Evolutionary conservation across 257 asterid genomes (phyloP), one percentile per base, ranked within the genome.

Genomic region (Galeopsis tetrahit): DNA sequence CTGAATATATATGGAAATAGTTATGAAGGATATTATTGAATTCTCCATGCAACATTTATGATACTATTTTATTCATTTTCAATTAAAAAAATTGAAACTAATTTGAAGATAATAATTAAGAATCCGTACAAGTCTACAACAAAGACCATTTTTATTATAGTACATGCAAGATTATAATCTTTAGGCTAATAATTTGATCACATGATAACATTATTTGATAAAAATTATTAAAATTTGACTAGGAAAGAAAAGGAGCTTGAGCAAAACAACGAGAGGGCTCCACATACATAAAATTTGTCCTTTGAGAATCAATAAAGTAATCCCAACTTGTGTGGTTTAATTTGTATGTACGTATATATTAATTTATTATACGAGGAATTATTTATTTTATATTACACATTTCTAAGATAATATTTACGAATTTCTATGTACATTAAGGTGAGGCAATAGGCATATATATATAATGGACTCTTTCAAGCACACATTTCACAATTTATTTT

Each of bases 81-180:
- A 9, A 46, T 46, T 14, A 1, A 46, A 14, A 52, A n/a, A 14
- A 14, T 36, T 6, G 40, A 36, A 36, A 36, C 6, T 7, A 36
- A 36, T 36, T 5, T 1, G 6, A 36, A 21, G 28, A 21, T 21
- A 21, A 21, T 21, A 51, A 10, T 63, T 15, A 38, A 51, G 2
- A 60, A 76, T 53, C 71, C 80, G 75, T 76, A 76, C 80, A 15
- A 3, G 8, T 10, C 55, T 17, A 35, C 28, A 51, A 5, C 28
- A 51, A 5, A 10, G 10, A 21, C 11, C 44, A 67, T 14, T 2
- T 63, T n/a, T 33, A 13, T 9, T 40, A 53, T 34, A 51, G 58
- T 56, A 70, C 69, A n/a, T n/a, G n/a, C n/a, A 39, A 7, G 2
- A 4, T 7, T 1, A 8, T 4, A n/a, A 52, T 7, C n/a, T 69